Evolutionary conservation across 23 red algal genomes (phyloP), one percentile per base, ranked within the genome.

Genomic region (Gracilaria caudata): DNA sequence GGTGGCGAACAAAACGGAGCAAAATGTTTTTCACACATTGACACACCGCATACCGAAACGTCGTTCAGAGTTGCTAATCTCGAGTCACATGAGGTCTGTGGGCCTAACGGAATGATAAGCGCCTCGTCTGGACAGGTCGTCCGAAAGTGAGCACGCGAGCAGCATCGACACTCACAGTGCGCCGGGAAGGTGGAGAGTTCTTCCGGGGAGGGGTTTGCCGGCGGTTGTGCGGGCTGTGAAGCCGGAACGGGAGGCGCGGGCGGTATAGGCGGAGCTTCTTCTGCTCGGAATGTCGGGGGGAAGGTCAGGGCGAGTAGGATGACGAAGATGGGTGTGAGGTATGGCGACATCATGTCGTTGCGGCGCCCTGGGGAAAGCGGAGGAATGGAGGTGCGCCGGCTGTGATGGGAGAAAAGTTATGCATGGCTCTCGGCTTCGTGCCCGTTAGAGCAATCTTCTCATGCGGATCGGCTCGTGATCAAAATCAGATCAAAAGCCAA

Each of bases 101-200:
- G 70, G 1, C 39, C 19, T 17, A 75, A 29, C 3, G 70, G 70
- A 47, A 75, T 24, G 21, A 46, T 47, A 16, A 4, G 70, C 20
- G 70, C 5, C 8, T 43, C 39, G 1, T 47, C 70, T 3, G 43
- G 11, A 40, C 70, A 75, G 12, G 39, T 75, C 2, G 70, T 75
- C 17, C 70, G 70, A 21, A 75, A 75, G 70, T 75, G 70, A 21
- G 70, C 70, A 40, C 70, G 70, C 70, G 70, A 23, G 40, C 70
- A 75, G 19, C 70, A 75, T 2, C 70, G 70, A 47, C 70, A 75
- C 19, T 75, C 70, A 16, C 70, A 75, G 40, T 75, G 70, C 7
- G 70, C 70, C 14, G 70, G 70, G 38, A 29, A 75, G 5, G 4
- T 40, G 24, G 39, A n/a, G 70, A 75, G 70, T 21, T 75, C 12